Conservation (phyloP, 768 basidiomycete species). For the Melanogaster broomeanus region DNA sequence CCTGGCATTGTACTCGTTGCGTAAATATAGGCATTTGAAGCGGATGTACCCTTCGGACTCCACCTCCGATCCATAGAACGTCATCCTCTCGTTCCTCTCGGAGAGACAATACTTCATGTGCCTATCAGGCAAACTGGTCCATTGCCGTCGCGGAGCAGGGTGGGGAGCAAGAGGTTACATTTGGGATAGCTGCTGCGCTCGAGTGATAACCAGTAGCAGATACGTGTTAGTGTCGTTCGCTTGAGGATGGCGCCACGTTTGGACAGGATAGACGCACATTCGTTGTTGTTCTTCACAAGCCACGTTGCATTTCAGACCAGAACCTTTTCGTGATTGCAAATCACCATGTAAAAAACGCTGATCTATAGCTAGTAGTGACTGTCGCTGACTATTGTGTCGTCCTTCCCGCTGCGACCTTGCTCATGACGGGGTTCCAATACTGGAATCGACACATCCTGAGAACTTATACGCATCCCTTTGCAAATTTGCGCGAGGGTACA, state of each 20-base stretch:
- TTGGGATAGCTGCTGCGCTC: not conserved
- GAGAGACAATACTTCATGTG: not conserved
- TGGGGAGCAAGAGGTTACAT: too few species aligned
- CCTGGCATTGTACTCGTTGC: constrained; percentile 75
- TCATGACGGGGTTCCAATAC: too few species aligned
- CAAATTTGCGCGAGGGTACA: too few species aligned
- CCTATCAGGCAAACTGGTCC: not conserved
- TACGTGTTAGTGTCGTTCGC: not conserved
- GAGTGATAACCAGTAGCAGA: not conserved
- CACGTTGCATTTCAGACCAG: too few species aligned
- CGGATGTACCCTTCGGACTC: constrained; percentile 59
- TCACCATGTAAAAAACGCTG: too few species aligned
- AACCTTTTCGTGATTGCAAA: too few species aligned
- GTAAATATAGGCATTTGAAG: constrained; percentile 81
- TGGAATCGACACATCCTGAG: too few species aligned
- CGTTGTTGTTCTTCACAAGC: too few species aligned
- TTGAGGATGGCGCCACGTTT: not conserved
- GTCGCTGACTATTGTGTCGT: too few species aligned
- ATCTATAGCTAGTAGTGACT: too few species aligned
- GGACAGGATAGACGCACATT: not conserved
- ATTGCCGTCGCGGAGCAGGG: not conserved
- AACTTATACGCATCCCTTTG: too few species aligned
- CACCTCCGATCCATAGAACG: constrained; percentile 10
- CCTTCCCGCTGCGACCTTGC: too few species aligned
- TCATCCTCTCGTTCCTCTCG: not conserved